Evolutionary conservation across 2,329 filamentous ascomycete species (phyloP).

Genomic region (Epichloe uncinata): DNA sequence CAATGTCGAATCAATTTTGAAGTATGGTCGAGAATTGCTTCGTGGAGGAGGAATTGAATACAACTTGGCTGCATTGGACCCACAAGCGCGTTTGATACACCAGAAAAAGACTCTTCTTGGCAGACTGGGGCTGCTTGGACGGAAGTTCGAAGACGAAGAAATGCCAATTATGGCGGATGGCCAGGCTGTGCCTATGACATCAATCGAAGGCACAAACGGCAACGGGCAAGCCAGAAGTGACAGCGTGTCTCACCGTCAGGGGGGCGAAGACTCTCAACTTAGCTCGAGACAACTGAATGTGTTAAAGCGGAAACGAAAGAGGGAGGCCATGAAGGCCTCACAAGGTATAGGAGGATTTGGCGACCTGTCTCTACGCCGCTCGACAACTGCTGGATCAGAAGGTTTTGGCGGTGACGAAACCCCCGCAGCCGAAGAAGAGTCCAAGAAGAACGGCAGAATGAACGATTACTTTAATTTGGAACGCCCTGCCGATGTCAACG

Average conservation of each 20-base stretch:
- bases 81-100: slow-evolving; percentile 65
- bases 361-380: slow-evolving; percentile 61
- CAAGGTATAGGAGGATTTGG: slow-evolving; percentile 81
- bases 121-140: slow-evolving; percentile 71
- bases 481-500: slow-evolving; percentile 61
- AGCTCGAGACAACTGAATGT: slow-evolving; percentile 93
- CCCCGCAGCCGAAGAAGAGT: slow-evolving; percentile 38
- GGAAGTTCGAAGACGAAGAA: slow-evolving; percentile 75
- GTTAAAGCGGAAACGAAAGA: slow-evolving; percentile 85
- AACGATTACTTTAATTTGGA: slow-evolving; percentile 88
- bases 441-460: slow-evolving; percentile 49
- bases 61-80: slow-evolving; percentile 66
- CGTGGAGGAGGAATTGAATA: slow-evolving; percentile 81
- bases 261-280: slow-evolving; percentile 54
- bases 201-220: slow-evolving; percentile 27
- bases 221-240: slow-evolving; percentile 22
- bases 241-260: slow-evolving; percentile 24
- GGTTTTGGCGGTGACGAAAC: slow-evolving; percentile 48
- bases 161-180: slow-evolving; percentile 43
- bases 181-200: slow-evolving; percentile 27
- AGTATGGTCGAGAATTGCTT: slow-evolving; percentile 69
- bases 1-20: slow-evolving; percentile 67
- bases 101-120: slow-evolving; percentile 80
- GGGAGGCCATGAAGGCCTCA: slow-evolving; percentile 72
- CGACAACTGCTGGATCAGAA: slow-evolving; percentile 47